These are phyloP conservation scores for Macrolepiota albuminosa DNA, from an alignment of 768 basidiomycete genomes.

Conservation along the genomic window DNA sequence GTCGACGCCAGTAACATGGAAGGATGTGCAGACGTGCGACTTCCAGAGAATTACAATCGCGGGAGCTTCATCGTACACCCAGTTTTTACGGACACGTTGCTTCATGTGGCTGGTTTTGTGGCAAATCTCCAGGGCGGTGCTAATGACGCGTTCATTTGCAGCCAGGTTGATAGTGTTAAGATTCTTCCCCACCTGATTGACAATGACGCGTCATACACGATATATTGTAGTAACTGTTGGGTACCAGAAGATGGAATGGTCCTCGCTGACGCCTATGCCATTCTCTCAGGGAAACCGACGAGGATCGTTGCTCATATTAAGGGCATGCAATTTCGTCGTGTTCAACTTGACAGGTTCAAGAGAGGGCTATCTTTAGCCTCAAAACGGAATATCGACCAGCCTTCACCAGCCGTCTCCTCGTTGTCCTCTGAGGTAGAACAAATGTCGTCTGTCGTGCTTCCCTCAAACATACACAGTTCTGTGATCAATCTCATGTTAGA, in stretches of 20 bases:
- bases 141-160: constrained; percentile 62
- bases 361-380: constrained; percentile 35
- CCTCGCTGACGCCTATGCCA: constrained; percentile 46
- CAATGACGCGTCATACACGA: constrained; percentile 35
- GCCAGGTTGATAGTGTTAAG: constrained; percentile 43
- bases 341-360: constrained; percentile 46
- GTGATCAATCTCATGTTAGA: constrained; percentile 35
- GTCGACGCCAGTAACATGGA: constrained; percentile 44
- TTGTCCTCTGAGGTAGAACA: background rate
- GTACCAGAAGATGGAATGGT: constrained; percentile 40
- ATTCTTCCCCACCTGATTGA: constrained; percentile 40
- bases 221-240: constrained; percentile 48
- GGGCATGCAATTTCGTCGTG: constrained; percentile 54
- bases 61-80: constrained; percentile 42
- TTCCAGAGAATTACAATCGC: constrained; percentile 29
- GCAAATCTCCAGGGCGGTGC: constrained; percentile 50
- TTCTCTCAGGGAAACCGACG: constrained; percentile 30
- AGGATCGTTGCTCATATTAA: constrained; percentile 51
- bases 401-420: background rate
- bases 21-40: constrained; percentile 44
- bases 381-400: constrained; percentile 6
- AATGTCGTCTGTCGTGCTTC: background rate
- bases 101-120: constrained; percentile 69
- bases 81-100: constrained; percentile 60
- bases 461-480: constrained; percentile 16